Base-by-base conservation (phyloP, 441 rosid genomes). In the Macaranga tanarius region DNA sequence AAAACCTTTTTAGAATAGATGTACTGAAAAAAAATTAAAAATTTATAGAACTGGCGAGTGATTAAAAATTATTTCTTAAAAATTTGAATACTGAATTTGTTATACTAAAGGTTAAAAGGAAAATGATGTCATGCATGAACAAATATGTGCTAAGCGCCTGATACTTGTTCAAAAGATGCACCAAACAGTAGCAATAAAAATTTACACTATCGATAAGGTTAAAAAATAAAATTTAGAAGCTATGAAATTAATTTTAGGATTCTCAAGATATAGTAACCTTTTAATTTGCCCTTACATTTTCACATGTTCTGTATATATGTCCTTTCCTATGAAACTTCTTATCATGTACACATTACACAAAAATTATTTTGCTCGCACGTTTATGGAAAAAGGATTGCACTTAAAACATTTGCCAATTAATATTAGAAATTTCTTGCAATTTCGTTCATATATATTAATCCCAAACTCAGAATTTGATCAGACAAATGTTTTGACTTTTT, bases 171-270 rank as follows among this genome's bases (percentile, higher is more conserved):
- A 28, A 67, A 31, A 54, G 28, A 67, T 31, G 44, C 25, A 48
- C 65, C 8, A 52, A 38, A 34, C 23, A 12, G 16, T 23, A 28
- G 28, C 1, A 66, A 50, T 0, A 12, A 8, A 12, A 67, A 31
- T 31, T 67, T 48, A 67, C 71, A 67, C 52, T 67, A 34, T 19
- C 23, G 25, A 67, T 17, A 67, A 67, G 51, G 44, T 17, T 50
- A 15, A 34, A 5, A 7, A 48, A 48, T 2, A 25, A 1, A 25
- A 23, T 3, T 26, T 26, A 26, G 19, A 19, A 17, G 25, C 28
- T 28, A 3, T 3, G n/a, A 26, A 52, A 26, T 40, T 4, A 28
- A 26, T 34, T 51, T 1, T 51, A 50, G 22, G 59, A 50, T 51
- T 23, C 58, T 38, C 67, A 2, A 13, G 54, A 23, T 65, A n/a